Evolutionary conservation across 2,329 filamentous ascomycete genomes (phyloP).

Genomic region (Gnomoniopsis sp.): DNA sequence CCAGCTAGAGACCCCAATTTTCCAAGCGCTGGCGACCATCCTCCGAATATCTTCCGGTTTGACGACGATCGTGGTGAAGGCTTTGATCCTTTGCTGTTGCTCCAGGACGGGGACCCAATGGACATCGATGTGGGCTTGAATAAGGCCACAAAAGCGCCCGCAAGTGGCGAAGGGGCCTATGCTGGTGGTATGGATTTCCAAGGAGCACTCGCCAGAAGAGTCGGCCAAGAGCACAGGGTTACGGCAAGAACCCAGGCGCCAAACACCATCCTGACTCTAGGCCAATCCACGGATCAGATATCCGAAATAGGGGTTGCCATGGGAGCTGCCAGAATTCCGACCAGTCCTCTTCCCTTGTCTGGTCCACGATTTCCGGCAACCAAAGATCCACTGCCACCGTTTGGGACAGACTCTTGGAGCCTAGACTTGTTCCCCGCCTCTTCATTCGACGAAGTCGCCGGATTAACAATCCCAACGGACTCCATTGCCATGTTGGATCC

Average conservation of each 20-base stretch:
- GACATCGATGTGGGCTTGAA: neutral
- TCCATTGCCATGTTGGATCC: neutral
- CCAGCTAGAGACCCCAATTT: neutral
- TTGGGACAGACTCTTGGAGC: neutral
- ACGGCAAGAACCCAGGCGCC: too few species aligned
- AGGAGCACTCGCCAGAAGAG: neutral
- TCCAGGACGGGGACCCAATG: neutral
- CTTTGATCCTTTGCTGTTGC: neutral
- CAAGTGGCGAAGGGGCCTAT: neutral
- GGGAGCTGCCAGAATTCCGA: neutral
- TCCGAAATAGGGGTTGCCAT: too few species aligned
- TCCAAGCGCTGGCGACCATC: neutral
- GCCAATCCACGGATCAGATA: too few species aligned
- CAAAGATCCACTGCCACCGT: neutral
- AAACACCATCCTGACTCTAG: neutral
- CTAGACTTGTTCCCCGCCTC: neutral
- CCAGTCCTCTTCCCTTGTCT: neutral
- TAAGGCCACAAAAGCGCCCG: neutral
- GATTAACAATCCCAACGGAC: neutral
- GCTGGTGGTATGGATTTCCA: neutral
- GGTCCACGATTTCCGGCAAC: neutral
- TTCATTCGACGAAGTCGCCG: neutral
- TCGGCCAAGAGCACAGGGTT: neutral
- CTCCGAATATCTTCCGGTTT: neutral
- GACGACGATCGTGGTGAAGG: neutral